Base-by-base conservation (phyloP, 148 eudicot genomes). In the Cornus kousa region DNA sequence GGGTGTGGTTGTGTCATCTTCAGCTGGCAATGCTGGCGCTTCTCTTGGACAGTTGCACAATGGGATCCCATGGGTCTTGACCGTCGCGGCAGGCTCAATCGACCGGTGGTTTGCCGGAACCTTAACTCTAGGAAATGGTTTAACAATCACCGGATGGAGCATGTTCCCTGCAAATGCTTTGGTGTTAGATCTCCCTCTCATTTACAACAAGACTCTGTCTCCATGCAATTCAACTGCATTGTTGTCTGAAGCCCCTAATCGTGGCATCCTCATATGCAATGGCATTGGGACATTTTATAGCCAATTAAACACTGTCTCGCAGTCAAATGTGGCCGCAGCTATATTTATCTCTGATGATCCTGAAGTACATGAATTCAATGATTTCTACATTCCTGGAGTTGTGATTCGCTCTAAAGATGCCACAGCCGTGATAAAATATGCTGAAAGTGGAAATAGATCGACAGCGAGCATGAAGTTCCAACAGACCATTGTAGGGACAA, bases 61-160 rank as follows among this genome's bases (percentile, higher is more conserved):
- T 48, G 84, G 80, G 5, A 75, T 76, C 40, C 87, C 87, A 16
- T 85, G 87, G 87, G 82, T 68, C 24, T n/a, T 82, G 75, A 85
- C 85, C 2, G 80, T 76, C 6, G 85, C 80, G 0, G 85, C 87
- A 1, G 84, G 84, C 23, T 70, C 84, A 0, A 48, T 79, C 2
- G 84, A 85, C 57, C 80, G 87, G 5, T 67, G 22, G 53, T 72
- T 79, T 32, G 37, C 78, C 3, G 88, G 86, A 19, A 80, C 33
- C 3, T 23, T 86, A 43, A 78, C 74, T 17, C 81, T 86, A 3
- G 88, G 86, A 14, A 83, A 83, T 32, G 82, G 82, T 8, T 0
- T 53, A 22, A 66, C 53, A 32, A 71, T 80, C 69, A 77, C 73
- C 0, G 84, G 86, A n/a, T 80, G 82, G 80, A 28, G 80, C 19